Evolutionary conservation across 805 yeast genomes (phyloP).

Genomic region (Lipomyces lipofer): DNA sequence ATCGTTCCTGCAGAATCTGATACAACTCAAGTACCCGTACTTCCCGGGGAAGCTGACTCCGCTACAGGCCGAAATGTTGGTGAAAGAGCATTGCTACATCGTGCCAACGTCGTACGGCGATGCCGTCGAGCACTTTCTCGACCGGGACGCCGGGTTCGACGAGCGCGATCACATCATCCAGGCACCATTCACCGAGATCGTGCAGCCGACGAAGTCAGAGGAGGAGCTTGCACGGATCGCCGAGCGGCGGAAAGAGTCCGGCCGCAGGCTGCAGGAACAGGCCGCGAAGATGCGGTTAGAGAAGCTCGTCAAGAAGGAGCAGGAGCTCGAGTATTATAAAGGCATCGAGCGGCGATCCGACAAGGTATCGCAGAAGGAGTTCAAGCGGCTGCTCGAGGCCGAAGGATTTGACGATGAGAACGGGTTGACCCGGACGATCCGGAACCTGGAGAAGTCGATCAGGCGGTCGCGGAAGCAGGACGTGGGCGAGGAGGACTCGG

Average conservation of each 20-base stretch:
- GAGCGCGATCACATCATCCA: slow-evolving; percentile 74
- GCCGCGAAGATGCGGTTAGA: slow-evolving; percentile 83
- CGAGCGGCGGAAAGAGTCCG: slow-evolving; percentile 79
- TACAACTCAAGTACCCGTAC: slow-evolving; percentile 84
- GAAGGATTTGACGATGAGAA: slow-evolving; percentile 78
- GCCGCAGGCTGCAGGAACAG: slow-evolving; percentile 86
- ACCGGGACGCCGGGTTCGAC: slow-evolving; percentile 59
- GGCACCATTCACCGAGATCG: slow-evolving; percentile 70
- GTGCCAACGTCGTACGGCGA: slow-evolving; percentile 59
- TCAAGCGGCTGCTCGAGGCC: slow-evolving; percentile 52
- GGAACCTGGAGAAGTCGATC: slow-evolving; percentile 65
- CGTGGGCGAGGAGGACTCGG: slow-evolving; percentile 58
- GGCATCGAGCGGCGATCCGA: slow-evolving; percentile 45
- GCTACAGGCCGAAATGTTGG: slow-evolving; percentile 64
- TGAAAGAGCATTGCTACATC: slow-evolving; percentile 77
- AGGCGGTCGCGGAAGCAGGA: slow-evolving; percentile 67
- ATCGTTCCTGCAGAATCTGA: slow-evolving; percentile 59
- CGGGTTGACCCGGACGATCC: slow-evolving; percentile 67
- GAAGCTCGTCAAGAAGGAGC: slow-evolving; percentile 74
- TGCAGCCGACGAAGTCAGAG: slow-evolving; percentile 71
- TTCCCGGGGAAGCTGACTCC: slow-evolving; percentile 74
- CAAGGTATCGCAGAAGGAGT: slow-evolving; percentile 52
- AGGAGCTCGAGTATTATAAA: slow-evolving; percentile 72
- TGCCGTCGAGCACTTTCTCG: slow-evolving; percentile 60
- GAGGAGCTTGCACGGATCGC: slow-evolving; percentile 79